A percentile compares a stretch with the other conserved stretches of the same genome.
These are phyloP conservation scores for Fallopia convolvulus DNA, from an alignment of 148 eudicot species.

Conservation along the genomic window DNA sequence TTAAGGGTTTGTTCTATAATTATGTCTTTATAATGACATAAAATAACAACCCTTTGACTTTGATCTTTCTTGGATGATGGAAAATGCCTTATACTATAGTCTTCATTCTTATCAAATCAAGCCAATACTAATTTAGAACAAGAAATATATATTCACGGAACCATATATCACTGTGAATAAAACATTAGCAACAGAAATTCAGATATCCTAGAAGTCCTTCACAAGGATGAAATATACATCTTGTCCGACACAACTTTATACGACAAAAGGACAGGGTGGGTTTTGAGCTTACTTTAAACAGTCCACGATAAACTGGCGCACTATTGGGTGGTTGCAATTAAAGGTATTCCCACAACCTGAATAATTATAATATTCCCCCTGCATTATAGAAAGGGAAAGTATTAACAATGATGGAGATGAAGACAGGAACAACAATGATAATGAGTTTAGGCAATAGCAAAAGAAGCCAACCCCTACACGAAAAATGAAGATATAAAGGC, in stretches of 20 bases:
- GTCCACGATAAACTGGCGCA: slow-evolving; percentile 89
- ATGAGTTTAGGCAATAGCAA: neutral
- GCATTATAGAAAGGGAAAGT: slow-evolving; percentile 11
- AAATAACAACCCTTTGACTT: neutral
- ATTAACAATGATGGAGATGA: neutral
- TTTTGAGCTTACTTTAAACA: slow-evolving; percentile 58
- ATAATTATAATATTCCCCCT: slow-evolving; percentile 96
- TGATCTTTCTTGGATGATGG: neutral
- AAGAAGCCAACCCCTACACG: neutral
- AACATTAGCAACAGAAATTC: neutral
- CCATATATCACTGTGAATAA: neutral
- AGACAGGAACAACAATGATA: neutral
- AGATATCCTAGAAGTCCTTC: neutral
- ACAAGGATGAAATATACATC: neutral
- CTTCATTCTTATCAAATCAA: neutral
- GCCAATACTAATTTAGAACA: too few relatives aligned
- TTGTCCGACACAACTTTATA: neutral
- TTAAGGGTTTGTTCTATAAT: neutral
- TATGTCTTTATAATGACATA: too few relatives aligned
- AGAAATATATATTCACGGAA: neutral
- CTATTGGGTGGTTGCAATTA: slow-evolving; percentile 94
- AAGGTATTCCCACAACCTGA: slow-evolving; percentile 99
- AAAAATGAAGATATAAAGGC: neutral
- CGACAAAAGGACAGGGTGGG: neutral
- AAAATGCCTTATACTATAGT: neutral